Evolutionary conservation across 2,329 filamentous ascomycete species (phyloP), one percentile per base, ranked within the genome.

Genomic region (Alternaria solani): DNA sequence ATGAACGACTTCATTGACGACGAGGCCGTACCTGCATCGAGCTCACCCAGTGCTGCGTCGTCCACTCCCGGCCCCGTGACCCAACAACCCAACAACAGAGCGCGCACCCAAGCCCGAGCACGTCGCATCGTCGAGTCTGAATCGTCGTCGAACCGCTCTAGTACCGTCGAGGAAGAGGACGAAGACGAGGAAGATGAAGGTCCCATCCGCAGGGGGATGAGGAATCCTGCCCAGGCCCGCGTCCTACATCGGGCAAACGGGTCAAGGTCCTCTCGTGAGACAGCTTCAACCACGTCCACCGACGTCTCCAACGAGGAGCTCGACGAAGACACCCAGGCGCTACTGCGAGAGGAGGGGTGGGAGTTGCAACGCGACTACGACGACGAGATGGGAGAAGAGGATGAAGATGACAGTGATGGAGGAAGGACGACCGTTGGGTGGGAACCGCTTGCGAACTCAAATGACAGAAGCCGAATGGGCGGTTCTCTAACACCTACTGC

Each of bases 401-500:
- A 72, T 59, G 74, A 76, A 59, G 78, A 77, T 63, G 76, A 79
- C 59, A 80, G 78, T 64, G 79, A 80, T 75, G 78, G 77, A 64
- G 78, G 71, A 68, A 73, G 76, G 67, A 80, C 79, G 77, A 80
- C 78, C 64, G 78, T 80, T 77, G 79, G 79, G 78, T 80, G 78
- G 78, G 78, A 79, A 69, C 73, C 76, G 78, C 79, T 75, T 72
- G 73, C 78, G 77, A 79, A 75, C 74, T 79, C 78, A 71, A 78
- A 79, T 79, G 76, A 80, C 69, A 78, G 78, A 80, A 70, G 72
- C 69, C 78, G 77, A 77, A 78, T 78, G 74, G 74, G 73, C 72
- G 77, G 78, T 75, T 80, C 78, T 80, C 79, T 81, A 78, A 81
- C 79, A 78, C 78, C 79, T 80, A 79, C 77, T 79, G 76, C 78